Conservation (phyloP, 331 rosid genomes). For the Pyrus hybrid region DNA sequence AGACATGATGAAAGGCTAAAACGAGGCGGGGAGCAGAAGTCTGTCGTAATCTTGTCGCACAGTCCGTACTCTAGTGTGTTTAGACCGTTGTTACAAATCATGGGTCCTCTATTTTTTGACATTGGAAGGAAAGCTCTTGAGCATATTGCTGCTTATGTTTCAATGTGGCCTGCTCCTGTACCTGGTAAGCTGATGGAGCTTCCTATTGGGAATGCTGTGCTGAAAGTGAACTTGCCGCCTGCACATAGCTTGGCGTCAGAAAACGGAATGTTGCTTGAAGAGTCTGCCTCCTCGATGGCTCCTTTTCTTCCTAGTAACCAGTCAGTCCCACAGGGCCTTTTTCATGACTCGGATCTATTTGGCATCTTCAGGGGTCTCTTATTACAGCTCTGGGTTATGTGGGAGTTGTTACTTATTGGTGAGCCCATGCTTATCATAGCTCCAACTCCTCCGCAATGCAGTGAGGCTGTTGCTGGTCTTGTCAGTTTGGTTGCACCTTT, state of each 20-base stretch:
- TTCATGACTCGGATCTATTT: conserved; percentile 85
- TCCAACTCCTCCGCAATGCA: conserved; percentile 93
- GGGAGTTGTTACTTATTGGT: conserved; percentile 87
- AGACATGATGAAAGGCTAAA: conserved; percentile 92
- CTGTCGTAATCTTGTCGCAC: conserved; percentile 74
- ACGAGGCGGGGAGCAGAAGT: conserved; percentile 97
- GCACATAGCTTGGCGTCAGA: conserved; percentile 68
- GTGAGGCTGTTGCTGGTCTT: conserved; percentile 93
- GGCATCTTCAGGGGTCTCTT: conserved; percentile 72
- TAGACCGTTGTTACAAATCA: conserved; percentile 80
- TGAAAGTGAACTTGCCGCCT: conserved; percentile 87
- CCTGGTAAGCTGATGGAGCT: conserved; percentile 88
- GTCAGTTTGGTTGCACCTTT: conserved; percentile 92
- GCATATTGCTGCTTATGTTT: conserved; percentile 84
- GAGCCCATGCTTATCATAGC: conserved; percentile 86
- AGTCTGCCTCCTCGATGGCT: conserved; percentile 67
- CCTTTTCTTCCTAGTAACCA: conserved; percentile 71
- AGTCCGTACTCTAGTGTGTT: conserved; percentile 76
- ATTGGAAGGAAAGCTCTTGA: conserved; percentile 84
- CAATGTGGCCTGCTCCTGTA: conserved; percentile 75
- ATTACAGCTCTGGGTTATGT: conserved; percentile 89
- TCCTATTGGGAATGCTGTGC: conserved; percentile 80
- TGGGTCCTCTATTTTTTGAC: conserved; percentile 88
- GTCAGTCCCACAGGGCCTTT: conserved; percentile 74
- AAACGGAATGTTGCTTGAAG: conserved; percentile 43